phyloP scores from a whole-genome alignment of 441 rosid species.

The Gossypium trilobum region DNA sequence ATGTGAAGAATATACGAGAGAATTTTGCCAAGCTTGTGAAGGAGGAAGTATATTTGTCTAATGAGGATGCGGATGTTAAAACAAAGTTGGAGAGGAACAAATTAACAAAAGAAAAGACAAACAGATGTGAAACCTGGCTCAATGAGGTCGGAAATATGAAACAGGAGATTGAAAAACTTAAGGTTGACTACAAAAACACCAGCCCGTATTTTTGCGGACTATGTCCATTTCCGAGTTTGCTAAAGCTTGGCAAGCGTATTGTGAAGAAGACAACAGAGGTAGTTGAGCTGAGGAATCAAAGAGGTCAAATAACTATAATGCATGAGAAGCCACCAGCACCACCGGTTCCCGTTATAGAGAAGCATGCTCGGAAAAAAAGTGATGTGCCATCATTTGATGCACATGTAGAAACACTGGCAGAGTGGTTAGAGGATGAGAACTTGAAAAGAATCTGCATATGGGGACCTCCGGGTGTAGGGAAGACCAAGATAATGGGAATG shows the following conservation, averaged over 20 bases:
- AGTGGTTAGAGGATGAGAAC: conserved; percentile 9
- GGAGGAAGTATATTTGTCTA: neutral
- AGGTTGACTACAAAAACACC: neutral
- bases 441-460: conserved; percentile 14
- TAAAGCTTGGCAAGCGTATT: conserved; percentile 6
- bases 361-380: neutral
- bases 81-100: neutral
- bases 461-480: conserved; percentile 13
- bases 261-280: conserved; percentile 1
- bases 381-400: conserved; percentile 6
- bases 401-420: neutral
- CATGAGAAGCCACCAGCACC: conserved; percentile 7
- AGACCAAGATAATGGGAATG: conserved; percentile 8
- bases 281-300: conserved; percentile 8
- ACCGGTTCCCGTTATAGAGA: conserved; percentile 6
- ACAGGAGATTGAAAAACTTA: neutral
- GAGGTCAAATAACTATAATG: neutral
- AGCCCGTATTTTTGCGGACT: conserved; percentile 4
- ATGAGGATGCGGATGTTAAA: neutral
- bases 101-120: conserved; percentile 4
- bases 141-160: neutral
- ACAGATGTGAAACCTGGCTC: conserved; percentile 9
- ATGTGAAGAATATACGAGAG: conserved; percentile 6
- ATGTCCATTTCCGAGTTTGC: conserved; percentile 11
- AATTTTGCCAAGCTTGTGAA: neutral